Percentiles rank a stretch among this genome's conserved stretches.
Conservation (phyloP, 306 rosid genomes). For the Quercus agrifolia region DNA sequence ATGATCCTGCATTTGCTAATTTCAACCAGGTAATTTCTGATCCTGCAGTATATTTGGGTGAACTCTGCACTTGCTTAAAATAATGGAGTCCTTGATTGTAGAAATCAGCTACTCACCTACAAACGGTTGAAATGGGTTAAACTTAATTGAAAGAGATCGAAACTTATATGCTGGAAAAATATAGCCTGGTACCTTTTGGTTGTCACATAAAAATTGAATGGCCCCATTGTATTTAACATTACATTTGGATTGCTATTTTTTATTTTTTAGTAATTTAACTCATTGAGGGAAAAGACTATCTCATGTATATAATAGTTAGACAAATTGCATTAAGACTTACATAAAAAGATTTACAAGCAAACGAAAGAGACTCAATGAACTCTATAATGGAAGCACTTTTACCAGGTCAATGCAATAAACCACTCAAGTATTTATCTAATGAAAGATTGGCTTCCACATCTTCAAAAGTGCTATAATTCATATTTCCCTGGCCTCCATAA, state of each 20-base stretch:
- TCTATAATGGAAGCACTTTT: no score
- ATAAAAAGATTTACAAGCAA: no score
- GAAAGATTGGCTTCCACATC: no score
- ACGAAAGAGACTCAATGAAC: no score
- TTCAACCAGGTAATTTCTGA: conserved; percentile 64
- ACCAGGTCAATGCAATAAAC: no score
- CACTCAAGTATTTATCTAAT: no score
- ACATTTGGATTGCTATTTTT: neutral
- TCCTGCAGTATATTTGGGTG: neutral
- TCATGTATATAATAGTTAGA: no score
- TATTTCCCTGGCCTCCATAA: no score
- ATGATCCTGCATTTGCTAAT: conserved; percentile 65
- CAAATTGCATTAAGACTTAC: no score
- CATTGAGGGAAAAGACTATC: no score
- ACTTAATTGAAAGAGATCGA: neutral
- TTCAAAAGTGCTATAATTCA: no score
- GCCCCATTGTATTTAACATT: neutral
- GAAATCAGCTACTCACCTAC: neutral
- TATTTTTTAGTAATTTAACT: no score
- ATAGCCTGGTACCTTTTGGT: neutral
- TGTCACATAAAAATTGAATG: neutral
- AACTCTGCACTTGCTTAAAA: neutral
- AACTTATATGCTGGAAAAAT: neutral
- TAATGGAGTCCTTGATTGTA: neutral
- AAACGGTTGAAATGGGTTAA: neutral